Conservation (phyloP, 2,329 filamentous ascomycete species). For the Aspergillus sp. region DNA sequence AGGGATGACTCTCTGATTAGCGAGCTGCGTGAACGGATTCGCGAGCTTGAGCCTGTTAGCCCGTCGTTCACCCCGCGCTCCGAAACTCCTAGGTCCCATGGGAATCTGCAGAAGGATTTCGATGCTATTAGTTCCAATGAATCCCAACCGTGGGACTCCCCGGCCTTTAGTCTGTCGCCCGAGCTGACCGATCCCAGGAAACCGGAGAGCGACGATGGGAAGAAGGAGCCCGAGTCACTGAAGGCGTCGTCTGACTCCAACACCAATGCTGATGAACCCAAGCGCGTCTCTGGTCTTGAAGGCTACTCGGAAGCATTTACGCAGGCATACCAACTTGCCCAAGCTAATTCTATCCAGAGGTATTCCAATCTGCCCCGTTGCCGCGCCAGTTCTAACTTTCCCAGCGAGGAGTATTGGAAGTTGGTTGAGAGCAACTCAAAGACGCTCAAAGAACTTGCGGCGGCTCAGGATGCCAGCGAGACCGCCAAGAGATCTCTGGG, state of each 20-base stretch:
- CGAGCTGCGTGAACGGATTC: constrained; percentile 33
- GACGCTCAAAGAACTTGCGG: constrained; percentile 28
- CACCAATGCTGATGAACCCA: constrained; percentile 8
- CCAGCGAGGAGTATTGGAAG: constrained; percentile 33
- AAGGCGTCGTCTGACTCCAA: constrained; percentile 14
- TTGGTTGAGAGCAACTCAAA: constrained; percentile 31
- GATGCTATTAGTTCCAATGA: constrained; percentile 32
- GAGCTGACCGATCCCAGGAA: constrained; percentile 23
- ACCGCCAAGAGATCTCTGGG: constrained; percentile 26
- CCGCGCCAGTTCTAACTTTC: constrained; percentile 9
- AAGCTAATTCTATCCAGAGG: constrained; percentile 28
- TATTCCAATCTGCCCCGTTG: constrained; percentile 7
- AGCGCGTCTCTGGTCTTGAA: constrained; percentile 21
- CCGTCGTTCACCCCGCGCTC: constrained; percentile 28
- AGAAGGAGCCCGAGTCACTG: constrained; percentile 26
- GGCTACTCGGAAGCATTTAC: constrained; percentile 26
- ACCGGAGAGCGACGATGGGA: constrained; percentile 32
- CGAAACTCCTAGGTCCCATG: constrained; percentile 30
- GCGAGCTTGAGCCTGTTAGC: constrained; percentile 34
- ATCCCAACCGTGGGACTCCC: constrained; percentile 27
- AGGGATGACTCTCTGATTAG: constrained; percentile 34
- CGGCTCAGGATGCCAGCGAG: constrained; percentile 28
- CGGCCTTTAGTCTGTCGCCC: not conserved
- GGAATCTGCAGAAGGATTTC: constrained; percentile 34
- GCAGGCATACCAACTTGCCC: constrained; percentile 23